Evolutionary conservation across 805 yeast species (phyloP), one percentile per base, ranked within the genome.

Genomic region (Suhomyces kilbournensis): DNA sequence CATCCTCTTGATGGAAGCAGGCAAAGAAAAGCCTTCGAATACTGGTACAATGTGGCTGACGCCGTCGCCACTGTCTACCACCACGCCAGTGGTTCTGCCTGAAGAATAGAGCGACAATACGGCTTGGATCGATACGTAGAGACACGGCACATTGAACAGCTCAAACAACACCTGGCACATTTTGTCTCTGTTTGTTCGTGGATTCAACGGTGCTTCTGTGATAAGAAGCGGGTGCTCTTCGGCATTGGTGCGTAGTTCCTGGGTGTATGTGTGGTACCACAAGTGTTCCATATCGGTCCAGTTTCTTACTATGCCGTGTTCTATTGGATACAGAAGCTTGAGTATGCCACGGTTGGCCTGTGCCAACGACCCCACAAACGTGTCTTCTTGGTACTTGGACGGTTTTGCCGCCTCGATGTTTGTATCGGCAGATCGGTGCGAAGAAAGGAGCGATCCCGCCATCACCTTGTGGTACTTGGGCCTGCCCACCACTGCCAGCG

Each of bases 21-120:
- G 85, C 14, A 92, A 65, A 10, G 92, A 77, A 66, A 90, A 92
- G 4, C 98, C 98, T 54, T 90, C 91, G 68, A 83, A 93, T 0
- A 93, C 90, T 0, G 97, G 97, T 2, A 90, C 96, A 7, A 88
- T 78, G 62, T 88, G 92, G 39, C 88, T 81, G 23, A 90, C 96
- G 4, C 97, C 97, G 67, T 92, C 97, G 4, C 97, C 97, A n/a
- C 86, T 81, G 63, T 92, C 97, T 10, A 93, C 63, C 2, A 90
- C 96, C 38, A 90, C 80, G 1, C 97, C 98, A 0, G 96, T 91
- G 7, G 97, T 92, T 58, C 90, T 74, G 0, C 97, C 98, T 4
- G 89, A 80, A 0, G 97, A 91, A 69, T 93, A 92, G 39, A 92
- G 71, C 3, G 97, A 79, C 39, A 92, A 72, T 9, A 91, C 91